phyloP scores from a whole-genome alignment of 108 stramenopile genomes.

The Ochromonas danica region DNA sequence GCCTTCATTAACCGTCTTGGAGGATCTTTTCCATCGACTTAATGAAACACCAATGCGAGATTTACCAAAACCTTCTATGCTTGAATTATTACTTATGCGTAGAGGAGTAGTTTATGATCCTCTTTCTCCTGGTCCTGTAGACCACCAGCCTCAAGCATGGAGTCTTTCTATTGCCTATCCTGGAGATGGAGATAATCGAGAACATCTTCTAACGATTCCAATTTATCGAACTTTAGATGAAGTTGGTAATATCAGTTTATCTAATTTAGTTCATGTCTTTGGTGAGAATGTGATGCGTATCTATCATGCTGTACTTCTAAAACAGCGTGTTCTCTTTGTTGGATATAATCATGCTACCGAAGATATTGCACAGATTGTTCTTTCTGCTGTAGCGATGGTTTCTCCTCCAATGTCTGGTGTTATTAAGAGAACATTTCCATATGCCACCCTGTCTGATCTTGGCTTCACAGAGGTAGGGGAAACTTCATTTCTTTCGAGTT shows the following conservation, averaged over 20 bases:
- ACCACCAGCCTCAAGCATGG: background rate
- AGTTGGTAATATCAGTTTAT: slow-evolving; percentile 29
- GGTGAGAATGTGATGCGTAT: slow-evolving; percentile 42
- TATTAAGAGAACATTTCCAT: slow-evolving; percentile 48
- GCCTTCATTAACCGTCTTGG: slow-evolving; percentile 37
- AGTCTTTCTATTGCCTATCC: background rate
- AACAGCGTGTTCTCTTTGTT: slow-evolving; percentile 45
- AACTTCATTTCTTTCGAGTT: background rate
- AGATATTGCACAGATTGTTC: slow-evolving; percentile 46
- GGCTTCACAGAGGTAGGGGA: slow-evolving; percentile 28
- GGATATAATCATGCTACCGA: slow-evolving; percentile 51
- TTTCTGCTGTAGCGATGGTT: slow-evolving; percentile 29
- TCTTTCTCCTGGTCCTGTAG: background rate
- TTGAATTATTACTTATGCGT: slow-evolving; percentile 49
- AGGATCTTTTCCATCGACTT: slow-evolving; percentile 37
- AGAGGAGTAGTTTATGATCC: slow-evolving; percentile 33
- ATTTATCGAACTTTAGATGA: slow-evolving; percentile 19
- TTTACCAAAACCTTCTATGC: slow-evolving; percentile 40
- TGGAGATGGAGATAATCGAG: background rate
- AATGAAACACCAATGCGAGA: slow-evolving; percentile 41
- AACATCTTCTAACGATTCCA: background rate
- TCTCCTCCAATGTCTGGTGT: slow-evolving; percentile 36
- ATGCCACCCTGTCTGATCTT: slow-evolving; percentile 52
- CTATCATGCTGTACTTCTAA: slow-evolving; percentile 48
- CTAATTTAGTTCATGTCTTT: slow-evolving; percentile 40